phyloP scores from a whole-genome alignment of 352 stramenopile species.

The Pythium guiyangense region DNA sequence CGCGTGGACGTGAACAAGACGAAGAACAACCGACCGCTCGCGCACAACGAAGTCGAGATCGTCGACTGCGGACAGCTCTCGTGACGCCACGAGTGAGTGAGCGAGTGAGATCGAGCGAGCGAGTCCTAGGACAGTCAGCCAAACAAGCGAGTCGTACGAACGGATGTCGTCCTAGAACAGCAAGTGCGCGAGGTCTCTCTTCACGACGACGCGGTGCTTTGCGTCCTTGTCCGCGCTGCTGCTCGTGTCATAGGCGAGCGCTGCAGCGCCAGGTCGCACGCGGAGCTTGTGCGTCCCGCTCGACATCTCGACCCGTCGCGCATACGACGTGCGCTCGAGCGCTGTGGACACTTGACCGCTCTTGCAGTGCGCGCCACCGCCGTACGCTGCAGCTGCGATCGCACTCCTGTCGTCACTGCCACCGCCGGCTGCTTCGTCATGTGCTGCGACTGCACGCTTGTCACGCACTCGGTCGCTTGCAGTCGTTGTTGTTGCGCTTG shows the following conservation, averaged over 20 bases:
- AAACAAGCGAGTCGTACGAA: background rate
- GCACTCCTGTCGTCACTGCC: conserved; percentile 14
- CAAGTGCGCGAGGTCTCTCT: conserved; percentile 58
- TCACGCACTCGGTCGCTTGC: background rate
- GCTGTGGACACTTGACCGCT: conserved; percentile 28
- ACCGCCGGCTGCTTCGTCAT: background rate
- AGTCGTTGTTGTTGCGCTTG: background rate
- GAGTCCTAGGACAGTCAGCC: background rate
- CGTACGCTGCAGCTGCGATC: conserved; percentile 30
- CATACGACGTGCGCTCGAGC: conserved; percentile 26
- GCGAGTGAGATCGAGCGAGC: too few species aligned
- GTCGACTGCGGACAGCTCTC: conserved; percentile 59
- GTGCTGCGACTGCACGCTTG: background rate
- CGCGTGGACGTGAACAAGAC: conserved; percentile 46
- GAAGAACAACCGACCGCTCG: conserved; percentile 42
- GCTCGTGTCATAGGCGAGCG: conserved; percentile 16
- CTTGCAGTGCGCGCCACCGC: conserved; percentile 34
- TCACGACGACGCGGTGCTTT: conserved; percentile 60
- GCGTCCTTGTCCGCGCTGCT: conserved; percentile 19
- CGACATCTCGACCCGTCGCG: conserved; percentile 45
- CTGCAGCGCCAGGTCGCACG: conserved; percentile 33
- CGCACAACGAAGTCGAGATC: conserved; percentile 56
- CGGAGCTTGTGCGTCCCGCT: conserved; percentile 48
- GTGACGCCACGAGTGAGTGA: background rate
- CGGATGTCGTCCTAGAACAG: conserved; percentile 28